Base-by-base conservation (phyloP, 129 eudicot species). In the Lonicera japonica region DNA sequence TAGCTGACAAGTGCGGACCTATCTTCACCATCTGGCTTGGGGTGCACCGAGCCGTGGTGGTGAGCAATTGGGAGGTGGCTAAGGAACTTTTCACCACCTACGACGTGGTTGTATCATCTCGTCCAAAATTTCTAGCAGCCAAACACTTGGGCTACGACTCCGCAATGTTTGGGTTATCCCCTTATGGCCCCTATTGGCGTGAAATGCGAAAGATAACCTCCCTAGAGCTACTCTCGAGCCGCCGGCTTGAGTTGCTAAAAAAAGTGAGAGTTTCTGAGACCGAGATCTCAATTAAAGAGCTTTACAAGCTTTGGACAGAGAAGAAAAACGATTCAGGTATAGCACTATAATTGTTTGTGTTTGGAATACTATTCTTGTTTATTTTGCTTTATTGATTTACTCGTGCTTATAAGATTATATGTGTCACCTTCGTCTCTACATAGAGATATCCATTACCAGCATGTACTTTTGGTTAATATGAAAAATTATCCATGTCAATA, bases 1-100 rank as follows among this genome's bases (percentile, higher is more conserved):
- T 78, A 43, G 75, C 83, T 5, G 79, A 78, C 19, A 55, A 63
- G 12, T 50, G 62, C 51, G 83, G 83, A n/a, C 72, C 83, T 1
- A 50, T 59, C 0, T 78, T 72, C 69, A 73, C 64, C 20, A 63
- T 78, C 59, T 16, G 60, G 54, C 66, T 67, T 53, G 75, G 83
- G 0, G 24, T 51, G 21, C 57, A 36, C 16, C 61, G 57, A 20
- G 68, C 68, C 57, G 8, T 77, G 41, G 75, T 77, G 22, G 68
- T 73, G 19, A 72, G 75, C 48, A 36, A 53, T 18, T 63, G 63
- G 64, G 72, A 78, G 15, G 5, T 63, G 14, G 79, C 83, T 20
- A 73, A 69, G 24, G 72, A 78, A n/a, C 21, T 65, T 2, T 64
- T 67, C 57, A 63, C 70, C 46, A 47, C 72, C 54, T 23, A 53